Evolutionary conservation across 768 basidiomycete genomes (phyloP), one percentile per base, ranked within the genome.

Genomic region (Tylopilus plumbeoviolaceoides): DNA sequence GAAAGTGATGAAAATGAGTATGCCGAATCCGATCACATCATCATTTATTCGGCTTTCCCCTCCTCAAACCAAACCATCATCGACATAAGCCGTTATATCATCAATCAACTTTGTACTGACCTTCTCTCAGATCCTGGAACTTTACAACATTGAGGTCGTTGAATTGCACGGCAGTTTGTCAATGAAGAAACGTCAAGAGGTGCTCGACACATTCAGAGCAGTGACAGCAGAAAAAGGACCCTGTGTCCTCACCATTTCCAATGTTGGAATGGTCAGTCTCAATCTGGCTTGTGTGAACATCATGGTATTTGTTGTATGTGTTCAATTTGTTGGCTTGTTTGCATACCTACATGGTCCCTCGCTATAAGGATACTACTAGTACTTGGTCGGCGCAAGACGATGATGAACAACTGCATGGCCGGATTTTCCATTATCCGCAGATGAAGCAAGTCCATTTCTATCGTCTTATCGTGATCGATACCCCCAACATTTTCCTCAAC

Each of bases 381-480:
- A 7, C n/a, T 0, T 48, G 47, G 47, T 48, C 47, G 1, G 47
- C 47, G 0, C 18, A 39, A 1, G 47, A n/a, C n/a, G n/a, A 48
- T 2, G 47, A 48, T 3, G 47, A 48, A 4, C 47, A 48, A 9
- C 5, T 48, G 15, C 21, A 25, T 0, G 47, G 47, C 1, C 36
- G 38, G 0, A 40, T 48, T 2, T 48, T 18, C 14, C 25, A 38
- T 0, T 48, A 18, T 6, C 47, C 47, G 0, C 47, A 48, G 11
- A 38, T 28, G 2, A 48, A 47, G 25, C 4, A 36, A 5, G 66
- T 68, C 0, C 45, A 47, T 5, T 31, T 67, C 7, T 65, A 65
- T 23, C 45, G 54, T 0, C 36, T 63, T 0, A 52, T 68, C 7
- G 54, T 53, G 0, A n/a, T 44, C 0, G 18, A 42, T 0, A 63